Percentiles rank a stretch among this genome's conserved stretches.
Evolutionary conservation across 2,329 filamentous ascomycete genomes (phyloP).

Genomic region (Paramyrothecium roridum): DNA sequence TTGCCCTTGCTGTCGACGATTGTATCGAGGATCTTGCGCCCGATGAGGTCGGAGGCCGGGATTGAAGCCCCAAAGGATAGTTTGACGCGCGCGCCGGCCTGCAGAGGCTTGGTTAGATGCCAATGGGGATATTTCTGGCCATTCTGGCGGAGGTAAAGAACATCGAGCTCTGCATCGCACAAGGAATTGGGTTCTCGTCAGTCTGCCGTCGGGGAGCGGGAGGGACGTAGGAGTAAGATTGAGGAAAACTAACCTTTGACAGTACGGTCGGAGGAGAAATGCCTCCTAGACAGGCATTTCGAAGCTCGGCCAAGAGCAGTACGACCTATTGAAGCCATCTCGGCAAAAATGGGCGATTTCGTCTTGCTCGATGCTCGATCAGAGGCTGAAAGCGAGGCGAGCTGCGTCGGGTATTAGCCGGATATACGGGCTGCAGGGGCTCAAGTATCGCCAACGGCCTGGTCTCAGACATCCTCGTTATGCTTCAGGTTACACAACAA

Average conservation of each 20-base stretch:
- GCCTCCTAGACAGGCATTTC: background rate
- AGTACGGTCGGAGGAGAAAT: constrained; percentile 20
- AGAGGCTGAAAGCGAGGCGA: background rate
- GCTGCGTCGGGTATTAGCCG: background rate
- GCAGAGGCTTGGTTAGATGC: constrained; percentile 34
- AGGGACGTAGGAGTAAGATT: background rate
- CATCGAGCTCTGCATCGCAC: constrained; percentile 34
- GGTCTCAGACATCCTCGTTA: too few species aligned
- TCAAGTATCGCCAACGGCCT: background rate
- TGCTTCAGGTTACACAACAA: too few species aligned
- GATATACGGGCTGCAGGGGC: background rate
- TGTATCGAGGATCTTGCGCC: constrained; percentile 55
- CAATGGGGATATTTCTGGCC: constrained; percentile 31
- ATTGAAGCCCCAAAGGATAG: constrained; percentile 45
- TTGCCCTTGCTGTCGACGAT: constrained; percentile 49
- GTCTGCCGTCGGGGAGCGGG: constrained; percentile 5
- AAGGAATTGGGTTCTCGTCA: constrained; percentile 4
- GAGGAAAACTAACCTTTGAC: constrained; percentile 18
- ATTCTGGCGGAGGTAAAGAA: constrained; percentile 36
- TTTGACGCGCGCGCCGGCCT: constrained; percentile 23
- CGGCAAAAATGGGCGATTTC: background rate
- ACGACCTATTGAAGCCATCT: background rate
- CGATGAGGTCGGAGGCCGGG: constrained; percentile 58
- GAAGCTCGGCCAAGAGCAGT: background rate
- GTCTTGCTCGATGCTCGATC: background rate